Base-by-base conservation (phyloP, 2,329 filamentous ascomycete genomes). In the Ascochyta koolunga region DNA sequence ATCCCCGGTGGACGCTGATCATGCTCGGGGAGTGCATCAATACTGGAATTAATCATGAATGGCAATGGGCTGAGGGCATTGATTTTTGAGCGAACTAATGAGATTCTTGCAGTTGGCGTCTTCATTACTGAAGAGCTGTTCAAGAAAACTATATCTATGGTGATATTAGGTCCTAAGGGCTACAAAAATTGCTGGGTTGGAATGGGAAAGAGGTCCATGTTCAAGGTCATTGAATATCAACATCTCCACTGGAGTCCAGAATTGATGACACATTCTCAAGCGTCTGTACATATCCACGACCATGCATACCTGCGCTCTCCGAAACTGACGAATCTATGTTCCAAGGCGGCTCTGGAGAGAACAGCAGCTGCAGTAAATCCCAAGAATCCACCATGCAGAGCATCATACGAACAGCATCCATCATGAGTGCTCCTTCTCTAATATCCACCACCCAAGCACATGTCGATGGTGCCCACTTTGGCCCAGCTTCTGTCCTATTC, bases 1-100 rank as follows among this genome's bases (percentile, higher is more conserved):
- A 77, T 81, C 13, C 79, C 80, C 0, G 65, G 73, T 16, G 74
- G 79, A n/a, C 74, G 79, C 18, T 79, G 79, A 2, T 82, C 80
- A 6, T 82, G 78, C 36, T 73, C 76, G 0, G 80, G 78, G 0
- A 81, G 79, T 13, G 71, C 71, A 1, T 74, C 77, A 1, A 70
- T 81, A n/a, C 58, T 82, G 5, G 78, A 82, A 56, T 59, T 81
- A 0, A 41, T 82, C 0, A 65, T 81, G 2, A 76, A 76, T 16
- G 66, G 66, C 1, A 71, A 65, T 8, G 74, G 67, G 0, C 80
- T 79, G 0, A 60, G 54, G 3, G 79, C 72, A 0, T 49, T 82
- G 15, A 59, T 82, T 0, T 81, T 82, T 32, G 64, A 74, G 27
- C 59, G 73, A 2, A 58, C 59, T 0, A 79, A 82, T 35, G 65